Conservation (phyloP, 352 stramenopile species). For the Pythium chondricola region DNA sequence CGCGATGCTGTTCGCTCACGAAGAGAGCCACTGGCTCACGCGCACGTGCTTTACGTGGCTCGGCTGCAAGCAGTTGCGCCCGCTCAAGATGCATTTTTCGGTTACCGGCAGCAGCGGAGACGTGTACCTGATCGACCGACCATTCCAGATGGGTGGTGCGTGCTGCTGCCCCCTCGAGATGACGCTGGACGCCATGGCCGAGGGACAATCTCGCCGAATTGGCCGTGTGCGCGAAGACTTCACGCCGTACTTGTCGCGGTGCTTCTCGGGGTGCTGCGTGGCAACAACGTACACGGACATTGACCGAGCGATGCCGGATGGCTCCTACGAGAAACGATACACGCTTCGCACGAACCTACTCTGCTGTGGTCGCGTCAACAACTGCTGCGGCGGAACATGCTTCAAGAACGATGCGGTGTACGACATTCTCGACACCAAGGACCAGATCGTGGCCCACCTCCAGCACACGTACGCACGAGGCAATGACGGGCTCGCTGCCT, state of each 20-base stretch:
- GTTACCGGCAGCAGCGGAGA: slow-evolving; percentile 31
- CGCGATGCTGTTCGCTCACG: slow-evolving; percentile 37
- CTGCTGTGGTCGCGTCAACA: slow-evolving; percentile 61
- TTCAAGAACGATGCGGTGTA: slow-evolving; percentile 59
- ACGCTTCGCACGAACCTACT: slow-evolving; percentile 41
- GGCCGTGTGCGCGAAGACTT: slow-evolving; percentile 51
- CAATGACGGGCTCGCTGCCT: slow-evolving; percentile 17
- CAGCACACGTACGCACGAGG: slow-evolving; percentile 43
- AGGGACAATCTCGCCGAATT: slow-evolving; percentile 19
- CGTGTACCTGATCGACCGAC: slow-evolving; percentile 41
- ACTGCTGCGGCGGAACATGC: slow-evolving; percentile 61
- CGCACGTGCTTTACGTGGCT: slow-evolving; percentile 29
- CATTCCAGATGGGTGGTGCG: slow-evolving; percentile 27
- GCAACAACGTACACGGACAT: slow-evolving; percentile 64
- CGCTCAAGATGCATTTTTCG: slow-evolving; percentile 39
- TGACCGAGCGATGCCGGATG: slow-evolving; percentile 40
- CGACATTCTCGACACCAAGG: slow-evolving; percentile 54
- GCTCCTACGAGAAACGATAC: slow-evolving; percentile 48
- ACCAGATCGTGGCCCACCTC: slow-evolving; percentile 40
- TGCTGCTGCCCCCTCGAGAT: slow-evolving; percentile 43
- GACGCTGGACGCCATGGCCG: slow-evolving; percentile 22
- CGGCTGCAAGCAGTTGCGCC: slow-evolving; percentile 32
- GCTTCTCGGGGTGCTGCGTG: slow-evolving; percentile 35
- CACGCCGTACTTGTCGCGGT: slow-evolving; percentile 38
- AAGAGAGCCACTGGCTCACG: slow-evolving; percentile 31